These are phyloP conservation scores for Symbiodinium pilosum DNA, from an alignment of 73 alveolate genomes.

Conservation along the genomic window DNA sequence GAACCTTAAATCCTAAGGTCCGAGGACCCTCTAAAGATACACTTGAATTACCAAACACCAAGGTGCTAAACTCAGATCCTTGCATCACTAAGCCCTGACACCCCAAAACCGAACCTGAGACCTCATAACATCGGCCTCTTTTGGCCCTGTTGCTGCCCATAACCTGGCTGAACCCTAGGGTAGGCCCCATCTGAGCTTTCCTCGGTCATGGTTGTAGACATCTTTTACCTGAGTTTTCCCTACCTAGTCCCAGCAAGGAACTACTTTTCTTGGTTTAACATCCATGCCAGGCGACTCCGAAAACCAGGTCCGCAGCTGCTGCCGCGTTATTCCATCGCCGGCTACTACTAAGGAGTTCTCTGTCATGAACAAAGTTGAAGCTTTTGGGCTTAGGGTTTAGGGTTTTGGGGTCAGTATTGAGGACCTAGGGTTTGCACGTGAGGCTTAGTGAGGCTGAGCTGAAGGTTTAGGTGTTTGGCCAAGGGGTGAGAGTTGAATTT, in stretches of 20 bases:
- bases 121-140: too few relatives aligned
- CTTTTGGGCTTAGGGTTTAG: neutral
- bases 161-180: too few relatives aligned
- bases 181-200: too few relatives aligned
- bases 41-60: too few relatives aligned
- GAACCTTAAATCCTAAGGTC: neutral
- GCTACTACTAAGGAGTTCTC: conserved; percentile 67
- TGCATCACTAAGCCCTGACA: too few relatives aligned
- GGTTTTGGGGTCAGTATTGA: neutral
- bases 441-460: too few relatives aligned
- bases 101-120: too few relatives aligned
- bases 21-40: too few relatives aligned
- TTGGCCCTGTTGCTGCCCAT: too few relatives aligned
- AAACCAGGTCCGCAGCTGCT: conserved; percentile 16
- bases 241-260: neutral
- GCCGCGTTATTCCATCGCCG: conserved; percentile 28
- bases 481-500: too few relatives aligned
- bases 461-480: neutral
- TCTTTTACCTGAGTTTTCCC: neutral
- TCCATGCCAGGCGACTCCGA: conserved; percentile 14
- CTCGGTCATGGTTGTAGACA: too few relatives aligned
- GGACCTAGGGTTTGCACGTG: neutral
- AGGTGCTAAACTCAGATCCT: too few relatives aligned
- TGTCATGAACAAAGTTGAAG: neutral
- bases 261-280: neutral